Evolutionary conservation across 108 stramenopile species (phyloP), one percentile per base, ranked within the genome.

Genomic region (Hondaea fermentalgiana): DNA sequence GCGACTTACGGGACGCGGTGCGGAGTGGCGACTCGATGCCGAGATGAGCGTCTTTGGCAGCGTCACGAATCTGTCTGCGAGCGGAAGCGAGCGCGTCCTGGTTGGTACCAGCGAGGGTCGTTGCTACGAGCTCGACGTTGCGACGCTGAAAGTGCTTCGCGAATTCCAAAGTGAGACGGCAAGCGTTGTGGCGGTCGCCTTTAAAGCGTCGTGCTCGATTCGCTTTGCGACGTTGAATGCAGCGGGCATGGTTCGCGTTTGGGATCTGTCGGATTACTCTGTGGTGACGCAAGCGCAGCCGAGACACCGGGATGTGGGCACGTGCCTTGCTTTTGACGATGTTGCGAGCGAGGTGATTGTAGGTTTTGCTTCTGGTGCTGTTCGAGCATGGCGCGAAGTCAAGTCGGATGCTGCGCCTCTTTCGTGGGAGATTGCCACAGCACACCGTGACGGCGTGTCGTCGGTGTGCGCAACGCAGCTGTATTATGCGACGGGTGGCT

Each of bases 221-320:
- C 6, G 51, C 6, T 83, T 83, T 35, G 76, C 76, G 19, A 83
- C 76, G n/a, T 6, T 83, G 3, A 83, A 35, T 45, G 25, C n/a
- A 23, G 51, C 49, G 6, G 76, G 76, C 4, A 45, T 83, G 49
- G n/a, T 83, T 12, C 76, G 76, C 10, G 45, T 83, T 10, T 83
- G 76, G 76, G 76, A 83, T 35, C 4, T 83, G 76, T 83, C 76
- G 17, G 76, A 83, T 35, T 83, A 83, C 51, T 83, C 76, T 83
- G 76, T 83, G 49, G 76, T 83, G 19, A 53, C 51, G 49, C 76
- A 83, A 3, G 76, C 49, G 25, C 76, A 53, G 45, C 49, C 49
- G 49, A 43, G 49, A 16, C 76, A 53, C 4, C 49, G 76, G 51
- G 76, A 83, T 4, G 23, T 12, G 49, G 76, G 76, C 45, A 47